These are phyloP conservation scores for Lathyrus oleraceus DNA, from an alignment of 306 rosid genomes.

Conservation along the genomic window DNA sequence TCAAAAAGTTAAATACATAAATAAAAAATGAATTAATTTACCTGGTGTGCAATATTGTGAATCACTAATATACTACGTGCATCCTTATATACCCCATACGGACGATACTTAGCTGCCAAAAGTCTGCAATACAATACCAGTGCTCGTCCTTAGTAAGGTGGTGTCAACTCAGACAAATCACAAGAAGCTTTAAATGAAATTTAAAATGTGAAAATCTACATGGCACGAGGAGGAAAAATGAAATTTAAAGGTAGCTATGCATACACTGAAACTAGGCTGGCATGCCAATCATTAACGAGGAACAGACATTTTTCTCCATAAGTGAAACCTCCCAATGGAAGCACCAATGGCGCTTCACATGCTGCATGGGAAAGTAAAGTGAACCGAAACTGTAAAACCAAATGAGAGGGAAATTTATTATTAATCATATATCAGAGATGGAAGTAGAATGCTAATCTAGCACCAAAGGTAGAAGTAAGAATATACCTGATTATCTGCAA, in stretches of 20 bases:
- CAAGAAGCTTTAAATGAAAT: conserved; percentile 19
- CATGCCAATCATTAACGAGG: conserved; percentile 93
- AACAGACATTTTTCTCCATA: conserved; percentile 76
- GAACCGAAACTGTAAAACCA: conserved; percentile 92
- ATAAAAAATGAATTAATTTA: conserved; percentile 11
- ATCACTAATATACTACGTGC: conserved; percentile 82
- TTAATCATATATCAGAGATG: conserved; percentile 32
- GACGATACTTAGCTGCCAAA: conserved; percentile 84
- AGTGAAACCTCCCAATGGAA: conserved; percentile 81
- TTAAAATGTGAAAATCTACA: conserved; percentile 19
- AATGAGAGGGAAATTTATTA: conserved; percentile 49
- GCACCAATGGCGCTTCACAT: conserved; percentile 90
- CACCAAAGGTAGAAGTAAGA: conserved; percentile 29
- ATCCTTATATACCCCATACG: conserved; percentile 76
- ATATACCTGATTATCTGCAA: conserved; percentile 80
- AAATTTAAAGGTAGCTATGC: conserved; percentile 30
- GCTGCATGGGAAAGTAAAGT: conserved; percentile 94
- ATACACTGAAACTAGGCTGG: conserved; percentile 87
- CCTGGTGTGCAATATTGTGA: conserved; percentile 92
- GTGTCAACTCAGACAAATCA: conserved; percentile 29
- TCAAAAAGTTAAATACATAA: conserved; percentile 13
- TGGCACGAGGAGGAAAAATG: conserved; percentile 11
- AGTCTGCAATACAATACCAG: conserved; percentile 58
- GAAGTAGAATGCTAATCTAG: conserved; percentile 23
- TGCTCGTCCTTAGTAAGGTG: conserved; percentile 27